Base-by-base conservation (phyloP, 1,284 basidiomycete genomes). In the Ceratorhiza oryzae-sativae region DNA sequence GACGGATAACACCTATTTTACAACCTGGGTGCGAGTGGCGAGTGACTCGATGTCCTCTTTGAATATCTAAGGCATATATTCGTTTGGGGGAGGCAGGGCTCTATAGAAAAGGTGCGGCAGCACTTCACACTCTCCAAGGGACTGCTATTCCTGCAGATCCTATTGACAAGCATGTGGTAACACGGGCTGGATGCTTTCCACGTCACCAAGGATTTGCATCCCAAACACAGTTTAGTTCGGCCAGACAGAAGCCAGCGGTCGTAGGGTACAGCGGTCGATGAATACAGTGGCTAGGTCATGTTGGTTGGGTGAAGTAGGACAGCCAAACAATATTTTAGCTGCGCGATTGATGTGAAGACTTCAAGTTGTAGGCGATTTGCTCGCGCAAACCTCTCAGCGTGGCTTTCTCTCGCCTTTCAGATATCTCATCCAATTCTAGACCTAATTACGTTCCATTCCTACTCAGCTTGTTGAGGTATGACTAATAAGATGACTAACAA, bases 301-400 rank as follows among this genome's bases (percentile, higher is more conserved):
- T n/a, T n/a, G n/a, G n/a, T n/a, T n/a, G n/a, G n/a, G n/a, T n/a
- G n/a, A n/a, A n/a, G 48, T 23, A 49, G 20, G 15, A 13, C 48
- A 4, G 15, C 23, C 8, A 23, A 49, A 8, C 3, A 49, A 15
- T 49, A 23, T 39, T 39, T 5, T 39, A 39, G 13, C 36, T 39
- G 20, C 23, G 48, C 6, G 48, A 27, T 49, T 49, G 20, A 49
- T n/a, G n/a, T n/a, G n/a, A n/a, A n/a, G n/a, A n/a, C n/a, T n/a
- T 23, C 48, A 8, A 49, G 4, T 32, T 32, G 6, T 10, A 15
- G 27, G 27, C 18, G 51, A 53, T 53, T 53, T 53, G 51, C n/a
- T 53, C 51, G 51, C 51, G n/a, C 27, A 53, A 53, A 32, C 25
- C 27, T 53, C 51, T 53, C 51, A 53, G 27, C 18, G 51, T 27